Percentiles rank a stretch among this genome's conserved stretches.
Evolutionary conservation across 768 basidiomycete species (phyloP).

Genomic region (Antrodiella citrinella): DNA sequence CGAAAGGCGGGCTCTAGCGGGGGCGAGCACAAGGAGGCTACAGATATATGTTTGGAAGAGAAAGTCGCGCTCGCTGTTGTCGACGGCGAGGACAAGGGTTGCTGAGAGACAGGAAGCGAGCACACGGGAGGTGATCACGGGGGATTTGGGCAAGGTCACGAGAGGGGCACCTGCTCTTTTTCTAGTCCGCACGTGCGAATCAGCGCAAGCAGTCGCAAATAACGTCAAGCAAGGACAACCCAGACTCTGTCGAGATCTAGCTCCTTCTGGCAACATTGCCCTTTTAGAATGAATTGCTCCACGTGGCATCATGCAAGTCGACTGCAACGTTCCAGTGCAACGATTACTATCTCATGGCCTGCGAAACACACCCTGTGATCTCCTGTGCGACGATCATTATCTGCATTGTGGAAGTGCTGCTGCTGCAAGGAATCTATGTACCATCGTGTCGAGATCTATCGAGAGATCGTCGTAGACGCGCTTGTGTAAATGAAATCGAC

Average conservation of each 20-base stretch:
- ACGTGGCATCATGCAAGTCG: too few relatives aligned
- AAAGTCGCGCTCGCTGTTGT: conserved; percentile 11
- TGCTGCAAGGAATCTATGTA: too few relatives aligned
- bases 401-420: too few relatives aligned
- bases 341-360: too few relatives aligned
- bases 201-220: conserved; percentile 7
- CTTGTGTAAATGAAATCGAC: too few relatives aligned
- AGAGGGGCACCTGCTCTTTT: conserved; percentile 33
- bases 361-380: too few relatives aligned
- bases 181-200: conserved; percentile 24
- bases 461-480: too few relatives aligned
- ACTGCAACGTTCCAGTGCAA: too few relatives aligned
- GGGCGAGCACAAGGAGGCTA: not conserved
- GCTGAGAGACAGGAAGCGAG: conserved; percentile 9
- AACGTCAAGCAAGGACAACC: conserved; percentile 26
- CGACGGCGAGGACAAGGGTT: conserved; percentile 12
- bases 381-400: too few relatives aligned
- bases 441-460: too few relatives aligned
- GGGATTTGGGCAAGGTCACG: conserved; percentile 33
- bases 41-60: conserved; percentile 1
- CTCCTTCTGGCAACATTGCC: too few relatives aligned
- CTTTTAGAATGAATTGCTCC: not conserved
- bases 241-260: not conserved
- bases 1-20: not conserved
- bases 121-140: conserved; percentile 31